A percentile compares a stretch with the other conserved stretches of the same genome.
Conservation (phyloP, 257 asterid species). For the Cruciata laevipes region DNA sequence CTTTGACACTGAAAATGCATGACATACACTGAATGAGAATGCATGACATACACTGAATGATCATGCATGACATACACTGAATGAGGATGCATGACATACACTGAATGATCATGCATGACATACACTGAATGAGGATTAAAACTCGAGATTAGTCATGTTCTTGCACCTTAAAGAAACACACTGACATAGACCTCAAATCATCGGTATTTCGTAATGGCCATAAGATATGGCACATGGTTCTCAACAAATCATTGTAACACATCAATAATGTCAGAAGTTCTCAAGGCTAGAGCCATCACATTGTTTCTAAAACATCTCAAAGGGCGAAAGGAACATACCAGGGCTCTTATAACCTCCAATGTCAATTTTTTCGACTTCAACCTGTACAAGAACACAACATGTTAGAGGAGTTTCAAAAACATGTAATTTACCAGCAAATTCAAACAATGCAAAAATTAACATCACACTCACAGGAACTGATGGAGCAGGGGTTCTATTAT, state of each 20-base stretch:
- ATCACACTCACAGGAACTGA: slow-evolving; percentile 46
- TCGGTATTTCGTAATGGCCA: neutral
- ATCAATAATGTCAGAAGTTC: neutral
- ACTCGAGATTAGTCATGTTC: neutral
- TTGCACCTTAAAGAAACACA: neutral
- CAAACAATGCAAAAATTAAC: neutral
- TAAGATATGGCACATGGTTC: neutral
- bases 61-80: neutral
- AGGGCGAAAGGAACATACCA: slow-evolving; percentile 34
- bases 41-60: no score
- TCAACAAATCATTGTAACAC: neutral
- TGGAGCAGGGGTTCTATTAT: slow-evolving; percentile 41
- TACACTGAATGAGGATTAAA: neutral
- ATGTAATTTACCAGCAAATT: neutral
- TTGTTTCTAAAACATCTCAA: neutral
- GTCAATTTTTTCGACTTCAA: slow-evolving; percentile 86
- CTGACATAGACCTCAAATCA: neutral
- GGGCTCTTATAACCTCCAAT: slow-evolving; percentile 65
- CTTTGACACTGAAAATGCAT: neutral
- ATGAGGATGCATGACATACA: no score
- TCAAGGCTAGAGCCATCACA: neutral
- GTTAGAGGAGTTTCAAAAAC: neutral
- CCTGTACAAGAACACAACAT: slow-evolving; percentile 41
- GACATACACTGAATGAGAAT: neutral
- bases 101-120: neutral